Base-by-base conservation (phyloP, 306 rosid genomes). In the Psophocarpus tetragonolobus region DNA sequence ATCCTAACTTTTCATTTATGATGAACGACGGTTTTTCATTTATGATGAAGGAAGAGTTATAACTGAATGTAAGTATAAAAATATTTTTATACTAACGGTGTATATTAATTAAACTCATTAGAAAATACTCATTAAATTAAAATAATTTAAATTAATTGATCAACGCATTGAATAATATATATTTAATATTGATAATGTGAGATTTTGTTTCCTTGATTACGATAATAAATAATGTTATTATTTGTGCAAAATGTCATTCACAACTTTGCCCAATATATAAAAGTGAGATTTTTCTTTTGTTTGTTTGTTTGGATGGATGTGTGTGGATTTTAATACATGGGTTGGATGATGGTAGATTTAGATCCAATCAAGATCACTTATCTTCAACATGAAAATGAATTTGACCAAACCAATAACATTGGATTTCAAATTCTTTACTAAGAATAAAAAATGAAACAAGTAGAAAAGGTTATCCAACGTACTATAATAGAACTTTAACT, bases 401-500 rank as follows among this genome's bases (percentile, higher is more conserved):
- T 29, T 74, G 71, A 75, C 60, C 11, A 45, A 61, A 44, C 15
- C 62, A 61, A 61, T 5, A 33, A 45, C 50, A 1, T 13, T 53
- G 10, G 51, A 29, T 75, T 45, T 14, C 38, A 30, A 75, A 44
- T 29, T 75, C 36, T 30, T 62, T 61, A 62, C 24, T 10, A 44
- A 7, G 8, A 61, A 75, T n/a, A 60, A 30, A 18, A 9, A 9
- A 12, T 1, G 35, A 21, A 67, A 12, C 14, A 45, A 66, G 57
- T 7, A 24, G 60, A 67, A 53, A 24, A 23, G 42, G 56, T n/a
- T 12, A 36, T 74, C 11, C 9, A 30, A 62, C 4, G 17, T 38
- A 75, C 35, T 20, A 23, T 14, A 76, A 51, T 23, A 50, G 20
- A 76, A 36, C 27, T 35, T 35, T 65, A 76, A 50, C 81, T 23